phyloP scores from a whole-genome alignment of 768 basidiomycete species.

The Tylopilus intermedius region DNA sequence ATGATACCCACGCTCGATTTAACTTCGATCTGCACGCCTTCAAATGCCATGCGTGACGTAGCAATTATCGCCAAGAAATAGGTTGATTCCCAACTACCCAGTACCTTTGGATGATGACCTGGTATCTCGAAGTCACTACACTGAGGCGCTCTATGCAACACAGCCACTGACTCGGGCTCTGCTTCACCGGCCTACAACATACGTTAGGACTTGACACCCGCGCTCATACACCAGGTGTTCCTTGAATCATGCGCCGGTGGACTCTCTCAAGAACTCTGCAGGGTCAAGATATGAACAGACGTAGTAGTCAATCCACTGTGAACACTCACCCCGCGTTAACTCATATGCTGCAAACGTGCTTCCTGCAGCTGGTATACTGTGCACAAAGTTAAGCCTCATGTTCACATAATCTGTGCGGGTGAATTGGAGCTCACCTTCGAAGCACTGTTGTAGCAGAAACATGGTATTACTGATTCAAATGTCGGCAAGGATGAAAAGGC shows the following conservation, averaged over 20 bases:
- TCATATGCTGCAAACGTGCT: slow-evolving; percentile 90
- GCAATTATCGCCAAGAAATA: neutral
- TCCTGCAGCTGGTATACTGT: slow-evolving; percentile 85
- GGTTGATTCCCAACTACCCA: neutral
- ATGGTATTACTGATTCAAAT: neutral
- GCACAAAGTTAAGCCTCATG: neutral
- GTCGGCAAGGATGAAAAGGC: neutral
- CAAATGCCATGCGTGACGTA: no score
- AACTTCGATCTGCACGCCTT: no score
- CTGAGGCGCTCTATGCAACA: neutral
- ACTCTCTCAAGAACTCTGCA: slow-evolving; percentile 24
- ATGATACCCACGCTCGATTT: no score
- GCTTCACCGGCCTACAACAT: neutral
- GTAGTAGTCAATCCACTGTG: no score
- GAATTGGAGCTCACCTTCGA: slow-evolving; percentile 43
- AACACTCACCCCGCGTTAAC: slow-evolving; percentile 59
- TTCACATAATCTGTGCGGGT: neutral
- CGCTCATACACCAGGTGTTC: neutral
- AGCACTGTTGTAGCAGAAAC: slow-evolving; percentile 39
- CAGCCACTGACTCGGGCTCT: neutral
- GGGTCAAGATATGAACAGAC: neutral
- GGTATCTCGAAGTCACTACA: neutral
- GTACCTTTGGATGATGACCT: neutral
- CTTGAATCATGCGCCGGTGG: slow-evolving; percentile 17
- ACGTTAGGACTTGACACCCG: neutral